A percentile compares a stretch with the other conserved stretches of the same genome.
Evolutionary conservation across 768 basidiomycete species (phyloP).

Genomic region (Thelephora ganbajun): DNA sequence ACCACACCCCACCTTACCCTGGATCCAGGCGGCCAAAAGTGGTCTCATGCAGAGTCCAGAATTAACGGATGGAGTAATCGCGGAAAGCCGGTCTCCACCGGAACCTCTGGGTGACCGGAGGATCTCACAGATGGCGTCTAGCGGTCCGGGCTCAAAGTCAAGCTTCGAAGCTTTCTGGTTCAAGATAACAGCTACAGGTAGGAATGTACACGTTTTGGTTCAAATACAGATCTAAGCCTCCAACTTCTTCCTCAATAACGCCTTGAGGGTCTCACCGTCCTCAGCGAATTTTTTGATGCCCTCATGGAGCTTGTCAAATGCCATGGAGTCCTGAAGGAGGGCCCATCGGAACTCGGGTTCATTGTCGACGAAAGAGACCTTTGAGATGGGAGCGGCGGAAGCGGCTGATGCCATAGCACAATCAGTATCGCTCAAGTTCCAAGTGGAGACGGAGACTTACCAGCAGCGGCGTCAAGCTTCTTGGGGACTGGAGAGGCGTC

Average conservation of each 20-base stretch:
- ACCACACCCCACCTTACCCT: no score
- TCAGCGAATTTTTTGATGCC: constrained; percentile 98
- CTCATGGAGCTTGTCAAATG: constrained; percentile 97
- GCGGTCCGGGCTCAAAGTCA: no score
- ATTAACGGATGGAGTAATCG: no score
- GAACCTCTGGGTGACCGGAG: no score
- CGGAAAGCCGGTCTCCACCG: no score
- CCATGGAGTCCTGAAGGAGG: constrained; percentile 88
- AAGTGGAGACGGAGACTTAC: constrained; percentile 23
- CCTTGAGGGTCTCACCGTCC: constrained; percentile 85
- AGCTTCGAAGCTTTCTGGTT: no score
- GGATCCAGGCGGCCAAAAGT: no score
- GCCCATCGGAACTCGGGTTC: constrained; percentile 95
- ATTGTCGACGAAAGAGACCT: constrained; percentile 80
- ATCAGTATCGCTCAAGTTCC: background rate
- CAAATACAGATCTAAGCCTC: constrained; percentile 19
- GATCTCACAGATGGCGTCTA: no score
- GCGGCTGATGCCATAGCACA: constrained; percentile 24
- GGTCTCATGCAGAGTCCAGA: no score
- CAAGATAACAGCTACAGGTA: no score
- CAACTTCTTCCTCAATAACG: constrained; percentile 58
- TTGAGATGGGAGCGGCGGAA: constrained; percentile 48
- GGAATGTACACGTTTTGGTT: no score
- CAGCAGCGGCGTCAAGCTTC: constrained; percentile 57
- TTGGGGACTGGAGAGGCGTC: constrained; percentile 67